Evolutionary conservation across 2,329 filamentous ascomycete species (phyloP), one percentile per base, ranked within the genome.

Genomic region (Exophiala lecanii-corni): DNA sequence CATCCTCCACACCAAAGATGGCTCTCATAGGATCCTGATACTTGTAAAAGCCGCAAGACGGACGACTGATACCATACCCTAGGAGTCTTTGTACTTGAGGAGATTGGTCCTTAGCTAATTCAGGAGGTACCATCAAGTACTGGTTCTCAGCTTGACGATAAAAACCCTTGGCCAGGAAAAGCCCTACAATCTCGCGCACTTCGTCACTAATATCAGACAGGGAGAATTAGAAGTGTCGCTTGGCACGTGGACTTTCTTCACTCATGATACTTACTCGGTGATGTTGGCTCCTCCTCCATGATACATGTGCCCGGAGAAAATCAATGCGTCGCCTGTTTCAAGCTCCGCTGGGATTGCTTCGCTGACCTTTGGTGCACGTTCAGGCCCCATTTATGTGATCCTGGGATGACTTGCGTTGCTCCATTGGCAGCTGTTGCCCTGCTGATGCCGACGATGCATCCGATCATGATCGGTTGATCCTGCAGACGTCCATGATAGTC

Each of bases 391-490:
- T 57, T 41, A 44, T 61, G 59, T 31, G 48, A 53, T 3, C 55
- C 45, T 2, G 56, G 57, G 13, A 60, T 58, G 41, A 60, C 53
- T 33, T 50, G 45, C 7, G 59, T 62, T 3, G 56, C 58, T 1
- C 59, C 59, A 35, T 62, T 62, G n/a, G 42, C 50, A 19, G 45
- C 53, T 1, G 50, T 56, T 4, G 50, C 40, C n/a, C 48, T 50
- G 3, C 39, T 55, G 13, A 43, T 18, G 17, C 66, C 63, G 3
- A 58, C 60, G 9, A 62, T 57, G 31, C 62, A 65, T 7, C 62
- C 62, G 10, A 65, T 54, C 61, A 66, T 62, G 5, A 62, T 56
- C 2, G 63, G 62, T 49, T 62, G 53, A 39, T 62, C 57, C 20
- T 55, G 54, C 38, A 63, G 59, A n/a, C 55, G 49, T 2, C 47